phyloP scores from a whole-genome alignment of 1,284 basidiomycete genomes.

The Amylostereum chailletii region DNA sequence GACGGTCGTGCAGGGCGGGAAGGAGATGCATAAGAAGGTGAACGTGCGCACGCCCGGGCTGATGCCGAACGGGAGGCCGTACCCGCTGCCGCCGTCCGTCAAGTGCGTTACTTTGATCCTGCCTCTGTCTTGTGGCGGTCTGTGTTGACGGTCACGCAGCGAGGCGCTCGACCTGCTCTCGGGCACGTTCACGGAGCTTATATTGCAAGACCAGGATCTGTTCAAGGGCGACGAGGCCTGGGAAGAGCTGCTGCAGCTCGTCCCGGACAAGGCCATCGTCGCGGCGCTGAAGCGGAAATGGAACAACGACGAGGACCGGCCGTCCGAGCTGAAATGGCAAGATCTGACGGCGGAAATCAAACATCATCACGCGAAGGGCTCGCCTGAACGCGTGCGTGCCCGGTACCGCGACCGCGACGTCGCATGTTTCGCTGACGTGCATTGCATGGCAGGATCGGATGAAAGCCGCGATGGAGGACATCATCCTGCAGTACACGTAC shows the following conservation, averaged over 20 bases:
- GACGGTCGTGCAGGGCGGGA: constrained; percentile 80
- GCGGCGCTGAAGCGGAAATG: constrained; percentile 51
- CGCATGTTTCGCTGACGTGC: neutral
- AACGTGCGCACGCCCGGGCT: constrained; percentile 44
- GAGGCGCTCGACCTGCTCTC: constrained; percentile 47
- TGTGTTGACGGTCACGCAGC: constrained; percentile 21
- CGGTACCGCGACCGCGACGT: neutral
- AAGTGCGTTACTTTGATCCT: constrained; percentile 36
- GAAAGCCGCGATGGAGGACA: constrained; percentile 64
- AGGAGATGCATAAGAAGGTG: constrained; percentile 80
- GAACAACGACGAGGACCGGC: constrained; percentile 43
- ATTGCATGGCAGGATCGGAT: constrained; percentile 24
- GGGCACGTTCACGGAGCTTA: constrained; percentile 55
- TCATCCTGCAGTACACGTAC: constrained; percentile 93
- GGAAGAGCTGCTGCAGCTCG: constrained; percentile 65
- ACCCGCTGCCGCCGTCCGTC: constrained; percentile 61
- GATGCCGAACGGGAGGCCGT: constrained; percentile 22
- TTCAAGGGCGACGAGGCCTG: constrained; percentile 70
- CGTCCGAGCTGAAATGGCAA: constrained; percentile 67
- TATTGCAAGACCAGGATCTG: constrained; percentile 83
- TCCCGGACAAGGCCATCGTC: constrained; percentile 56
- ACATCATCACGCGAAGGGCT: constrained; percentile 23
- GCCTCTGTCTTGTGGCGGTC: constrained; percentile 1
- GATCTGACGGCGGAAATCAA: constrained; percentile 44
- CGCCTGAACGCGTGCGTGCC: constrained; percentile 22